phyloP scores from a whole-genome alignment of 2,329 filamentous ascomycete species.

The Fusarium avenaceum region DNA sequence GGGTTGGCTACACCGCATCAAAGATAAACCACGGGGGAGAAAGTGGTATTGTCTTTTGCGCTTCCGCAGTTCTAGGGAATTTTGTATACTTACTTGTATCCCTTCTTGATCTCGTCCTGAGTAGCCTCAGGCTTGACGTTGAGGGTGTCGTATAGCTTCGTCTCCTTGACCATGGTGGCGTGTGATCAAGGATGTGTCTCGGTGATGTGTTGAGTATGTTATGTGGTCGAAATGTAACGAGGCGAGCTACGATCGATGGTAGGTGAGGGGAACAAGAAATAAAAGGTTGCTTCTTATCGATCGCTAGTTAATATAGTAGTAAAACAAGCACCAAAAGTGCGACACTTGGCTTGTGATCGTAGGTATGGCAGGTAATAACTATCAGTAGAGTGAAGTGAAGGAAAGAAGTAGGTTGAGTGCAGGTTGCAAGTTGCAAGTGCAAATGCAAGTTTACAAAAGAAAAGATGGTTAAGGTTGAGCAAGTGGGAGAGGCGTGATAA shows the following conservation, averaged over 20 bases:
- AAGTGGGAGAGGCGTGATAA: neutral
- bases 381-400: conserved; percentile 13
- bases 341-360: conserved; percentile 7
- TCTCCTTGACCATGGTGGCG: conserved; percentile 88
- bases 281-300: conserved; percentile 26
- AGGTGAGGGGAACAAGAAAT: conserved; percentile 23
- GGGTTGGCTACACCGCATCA: neutral
- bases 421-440: neutral
- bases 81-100: conserved; percentile 76
- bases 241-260: conserved; percentile 20
- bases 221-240: conserved; percentile 18
- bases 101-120: conserved; percentile 98
- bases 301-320: conserved; percentile 14
- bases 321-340: conserved; percentile 27
- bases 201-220: conserved; percentile 8
- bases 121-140: conserved; percentile 82
- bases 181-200: conserved; percentile 26
- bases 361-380: neutral
- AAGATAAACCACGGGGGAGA: neutral
- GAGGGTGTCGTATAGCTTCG: conserved; percentile 92
- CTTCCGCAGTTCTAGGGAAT: conserved; percentile 7
- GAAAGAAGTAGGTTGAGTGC: conserved; percentile 28
- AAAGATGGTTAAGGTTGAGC: conserved; percentile 14
- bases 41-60: conserved; percentile 1
- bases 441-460: conserved; percentile 45